Percentiles rank a stretch among this genome's conserved stretches.
phyloP scores from a whole-genome alignment of 139 green algal species.

The Pseudopediastrum boryanum region DNA sequence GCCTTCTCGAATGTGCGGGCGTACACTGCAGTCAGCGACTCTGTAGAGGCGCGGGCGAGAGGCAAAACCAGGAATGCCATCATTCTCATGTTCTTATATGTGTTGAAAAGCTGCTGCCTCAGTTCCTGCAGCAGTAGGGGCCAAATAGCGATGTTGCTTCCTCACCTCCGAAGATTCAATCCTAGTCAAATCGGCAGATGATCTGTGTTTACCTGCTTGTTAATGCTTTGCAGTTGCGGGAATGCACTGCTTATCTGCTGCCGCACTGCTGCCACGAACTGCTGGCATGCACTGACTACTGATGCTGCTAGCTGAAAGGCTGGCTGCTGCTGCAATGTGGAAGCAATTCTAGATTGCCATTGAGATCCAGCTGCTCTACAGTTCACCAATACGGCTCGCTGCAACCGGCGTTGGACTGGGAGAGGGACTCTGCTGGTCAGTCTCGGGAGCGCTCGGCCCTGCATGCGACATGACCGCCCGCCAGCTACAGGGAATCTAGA shows the following conservation, averaged over 20 bases:
- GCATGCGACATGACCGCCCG: too few relatives aligned
- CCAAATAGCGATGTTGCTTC: not conserved
- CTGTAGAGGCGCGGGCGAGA: slow-evolving; percentile 38
- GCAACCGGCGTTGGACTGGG: too few relatives aligned
- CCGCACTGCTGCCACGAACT: slow-evolving; percentile 13
- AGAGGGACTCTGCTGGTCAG: too few relatives aligned
- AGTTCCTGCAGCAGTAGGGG: slow-evolving; percentile 27
- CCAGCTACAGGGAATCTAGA: too few relatives aligned
- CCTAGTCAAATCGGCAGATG: not conserved
- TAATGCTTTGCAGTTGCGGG: slow-evolving; percentile 36
- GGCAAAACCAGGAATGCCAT: slow-evolving; percentile 55
- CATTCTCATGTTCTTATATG: slow-evolving; percentile 31
- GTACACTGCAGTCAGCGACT: slow-evolving; percentile 61
- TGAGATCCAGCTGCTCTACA: too few relatives aligned
- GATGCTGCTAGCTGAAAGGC: slow-evolving; percentile 28
- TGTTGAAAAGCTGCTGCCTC: slow-evolving; percentile 38
- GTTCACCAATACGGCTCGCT: too few relatives aligned
- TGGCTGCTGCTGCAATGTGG: slow-evolving; percentile 38
- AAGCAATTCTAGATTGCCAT: too few relatives aligned
- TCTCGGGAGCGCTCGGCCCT: too few relatives aligned
- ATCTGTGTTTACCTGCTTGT: slow-evolving; percentile 13
- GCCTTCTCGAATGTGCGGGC: slow-evolving; percentile 66
- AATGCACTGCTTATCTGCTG: slow-evolving; percentile 35
- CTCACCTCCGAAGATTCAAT: not conserved
- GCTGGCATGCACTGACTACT: slow-evolving; percentile 16